Evolutionary conservation across 2,329 filamentous ascomycete species (phyloP).

Genomic region (Cercospora nicotianae): DNA sequence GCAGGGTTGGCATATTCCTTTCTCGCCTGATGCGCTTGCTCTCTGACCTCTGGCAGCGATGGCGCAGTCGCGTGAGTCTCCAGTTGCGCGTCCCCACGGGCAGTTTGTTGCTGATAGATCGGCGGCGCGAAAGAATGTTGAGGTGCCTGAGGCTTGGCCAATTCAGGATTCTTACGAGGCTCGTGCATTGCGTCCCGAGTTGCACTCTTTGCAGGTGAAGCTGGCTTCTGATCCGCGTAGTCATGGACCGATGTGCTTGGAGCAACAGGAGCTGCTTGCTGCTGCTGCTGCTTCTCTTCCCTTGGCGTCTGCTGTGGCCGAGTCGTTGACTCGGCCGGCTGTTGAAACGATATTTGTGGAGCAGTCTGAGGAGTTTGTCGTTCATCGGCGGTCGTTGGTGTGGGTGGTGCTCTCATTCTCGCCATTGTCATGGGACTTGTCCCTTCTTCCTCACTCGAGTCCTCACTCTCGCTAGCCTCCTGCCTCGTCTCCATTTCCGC

Average conservation of each 20-base stretch:
- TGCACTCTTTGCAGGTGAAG: not conserved
- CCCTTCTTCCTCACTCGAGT: slow-evolving; percentile 13
- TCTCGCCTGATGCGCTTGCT: slow-evolving; percentile 12
- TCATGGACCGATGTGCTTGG: slow-evolving; percentile 6
- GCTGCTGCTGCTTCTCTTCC: not conserved
- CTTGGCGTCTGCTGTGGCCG: slow-evolving; percentile 1
- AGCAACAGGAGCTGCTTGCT: not conserved
- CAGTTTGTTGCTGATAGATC: slow-evolving; percentile 16
- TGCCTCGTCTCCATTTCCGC: slow-evolving; percentile 4
- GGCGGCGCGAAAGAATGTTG: slow-evolving; percentile 12
- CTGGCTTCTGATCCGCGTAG: slow-evolving; percentile 4
- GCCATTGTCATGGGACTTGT: slow-evolving; percentile 19
- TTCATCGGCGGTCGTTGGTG: not conserved
- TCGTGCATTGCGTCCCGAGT: not conserved
- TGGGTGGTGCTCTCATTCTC: slow-evolving; percentile 5
- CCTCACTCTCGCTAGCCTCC: slow-evolving; percentile 19
- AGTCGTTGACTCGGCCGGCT: not conserved
- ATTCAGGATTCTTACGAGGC: not conserved
- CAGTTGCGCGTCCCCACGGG: slow-evolving; percentile 1
- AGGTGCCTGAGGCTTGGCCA: not conserved
- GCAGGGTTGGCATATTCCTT: slow-evolving; percentile 33
- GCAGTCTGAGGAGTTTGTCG: not conserved
- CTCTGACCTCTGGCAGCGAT: slow-evolving; percentile 26
- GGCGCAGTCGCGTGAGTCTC: slow-evolving; percentile 10
- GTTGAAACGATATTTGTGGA: not conserved